Evolutionary conservation across 208 protist genomes (phyloP).

Genomic region (Trypanosoma avium): DNA sequence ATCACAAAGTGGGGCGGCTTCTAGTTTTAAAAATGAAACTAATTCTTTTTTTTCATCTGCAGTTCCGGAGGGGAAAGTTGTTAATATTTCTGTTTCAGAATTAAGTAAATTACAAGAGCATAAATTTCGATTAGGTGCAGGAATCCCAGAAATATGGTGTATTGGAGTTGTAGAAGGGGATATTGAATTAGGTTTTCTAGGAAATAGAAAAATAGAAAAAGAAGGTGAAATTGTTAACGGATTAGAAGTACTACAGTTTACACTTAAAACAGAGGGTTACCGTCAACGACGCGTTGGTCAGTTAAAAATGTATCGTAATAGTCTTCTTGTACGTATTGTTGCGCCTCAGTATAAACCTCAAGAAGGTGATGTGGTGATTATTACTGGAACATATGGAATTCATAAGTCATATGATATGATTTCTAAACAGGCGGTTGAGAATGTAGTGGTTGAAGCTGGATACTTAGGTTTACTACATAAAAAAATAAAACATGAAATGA

Average conservation of each 20-base stretch:
- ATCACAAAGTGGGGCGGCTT: neutral
- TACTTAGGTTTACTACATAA: slow-evolving; percentile 42
- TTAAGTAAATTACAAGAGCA: slow-evolving; percentile 8
- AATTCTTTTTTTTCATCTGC: neutral
- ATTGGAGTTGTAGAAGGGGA: slow-evolving; percentile 21
- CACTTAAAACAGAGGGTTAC: slow-evolving; percentile 48
- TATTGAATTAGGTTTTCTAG: slow-evolving; percentile 13
- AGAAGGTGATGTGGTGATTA: slow-evolving; percentile 57
- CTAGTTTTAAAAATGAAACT: neutral
- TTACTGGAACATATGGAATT: slow-evolving; percentile 65
- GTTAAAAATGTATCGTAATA: slow-evolving; percentile 56
- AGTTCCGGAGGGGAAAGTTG: slow-evolving; percentile 8
- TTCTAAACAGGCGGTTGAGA: slow-evolving; percentile 67
- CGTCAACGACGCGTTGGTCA: slow-evolving; percentile 53
- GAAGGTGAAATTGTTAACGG: neutral
- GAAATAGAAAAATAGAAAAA: neutral
- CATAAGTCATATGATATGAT: slow-evolving; percentile 75
- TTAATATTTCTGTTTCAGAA: slow-evolving; percentile 6
- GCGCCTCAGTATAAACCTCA: slow-evolving; percentile 26
- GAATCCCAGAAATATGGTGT: slow-evolving; percentile 16
- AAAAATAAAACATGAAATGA: neutral
- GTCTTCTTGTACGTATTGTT: slow-evolving; percentile 46
- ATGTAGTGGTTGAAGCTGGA: slow-evolving; percentile 70
- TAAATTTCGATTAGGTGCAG: slow-evolving; percentile 20
- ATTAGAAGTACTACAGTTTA: slow-evolving; percentile 59